Conservation (phyloP, 768 basidiomycete species). For the Favolaschia claudopus region DNA sequence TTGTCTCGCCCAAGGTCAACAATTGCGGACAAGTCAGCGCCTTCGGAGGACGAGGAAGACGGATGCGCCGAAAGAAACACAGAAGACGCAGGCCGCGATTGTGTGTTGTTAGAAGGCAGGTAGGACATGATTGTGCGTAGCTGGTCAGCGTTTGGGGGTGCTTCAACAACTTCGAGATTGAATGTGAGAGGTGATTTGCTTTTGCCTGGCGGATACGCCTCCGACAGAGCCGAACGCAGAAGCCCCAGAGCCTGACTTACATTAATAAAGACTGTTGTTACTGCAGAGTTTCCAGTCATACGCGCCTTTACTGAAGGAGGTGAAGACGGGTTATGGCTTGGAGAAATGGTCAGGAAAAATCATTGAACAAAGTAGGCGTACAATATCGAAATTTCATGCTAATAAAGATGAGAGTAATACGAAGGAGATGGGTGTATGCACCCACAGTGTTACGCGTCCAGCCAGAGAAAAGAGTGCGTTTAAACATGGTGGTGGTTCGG, state of each 20-base stretch:
- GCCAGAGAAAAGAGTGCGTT: conserved; percentile 20
- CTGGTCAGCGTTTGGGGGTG: conserved; percentile 72
- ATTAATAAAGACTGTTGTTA: neutral
- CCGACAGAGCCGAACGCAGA: conserved; percentile 63
- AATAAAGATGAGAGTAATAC: neutral
- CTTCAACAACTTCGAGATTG: conserved; percentile 76
- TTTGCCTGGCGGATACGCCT: conserved; percentile 65
- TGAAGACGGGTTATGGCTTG: conserved; percentile 71
- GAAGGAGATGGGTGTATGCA: neutral
- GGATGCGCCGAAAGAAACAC: conserved; percentile 73
- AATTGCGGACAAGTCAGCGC: conserved; percentile 52
- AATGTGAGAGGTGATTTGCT: conserved; percentile 65
- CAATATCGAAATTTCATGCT: conserved; percentile 76
- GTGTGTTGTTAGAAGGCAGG: conserved; percentile 46
- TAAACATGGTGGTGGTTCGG: neutral
- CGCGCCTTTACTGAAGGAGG: conserved; percentile 59
- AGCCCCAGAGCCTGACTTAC: conserved; percentile 59
- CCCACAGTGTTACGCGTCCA: conserved; percentile 41
- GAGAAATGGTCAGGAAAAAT: conserved; percentile 5
- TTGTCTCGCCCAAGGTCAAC: conserved; percentile 59
- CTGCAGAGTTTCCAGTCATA: neutral
- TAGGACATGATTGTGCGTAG: conserved; percentile 72
- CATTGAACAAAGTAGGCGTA: conserved; percentile 39
- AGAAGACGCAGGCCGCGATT: conserved; percentile 27
- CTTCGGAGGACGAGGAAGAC: conserved; percentile 47